Percentiles rank a stretch among this genome's conserved stretches.
phyloP scores from a whole-genome alignment of 2,329 filamentous ascomycete species.

The Trichophyton schoenleinii region DNA sequence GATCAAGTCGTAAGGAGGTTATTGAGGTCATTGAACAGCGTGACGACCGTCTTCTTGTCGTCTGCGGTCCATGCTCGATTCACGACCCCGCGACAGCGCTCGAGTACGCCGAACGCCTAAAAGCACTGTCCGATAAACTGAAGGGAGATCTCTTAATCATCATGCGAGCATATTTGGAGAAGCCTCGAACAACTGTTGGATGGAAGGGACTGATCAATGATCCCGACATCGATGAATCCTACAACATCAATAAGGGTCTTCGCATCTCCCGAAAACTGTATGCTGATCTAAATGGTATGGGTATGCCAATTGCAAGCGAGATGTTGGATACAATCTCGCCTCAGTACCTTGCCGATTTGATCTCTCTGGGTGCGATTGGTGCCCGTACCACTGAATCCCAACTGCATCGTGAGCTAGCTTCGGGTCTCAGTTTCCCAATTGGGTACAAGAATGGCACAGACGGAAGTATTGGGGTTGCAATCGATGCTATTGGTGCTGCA shows the following conservation, averaged over 20 bases:
- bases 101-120: conserved; percentile 62
- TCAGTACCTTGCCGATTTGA: conserved; percentile 85
- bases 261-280: conserved; percentile 79
- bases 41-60: conserved; percentile 59
- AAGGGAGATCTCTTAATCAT: conserved; percentile 82
- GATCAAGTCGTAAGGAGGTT: conserved; percentile 41
- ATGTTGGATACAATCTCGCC: conserved; percentile 98
- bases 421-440: conserved; percentile 88
- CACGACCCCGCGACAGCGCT: conserved; percentile 85
- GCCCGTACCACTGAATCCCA: conserved; percentile 96
- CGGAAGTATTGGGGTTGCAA: conserved; percentile 73
- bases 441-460: conserved; percentile 99
- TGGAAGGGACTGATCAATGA: conserved; percentile 99
- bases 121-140: conserved; percentile 65
- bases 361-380: conserved; percentile 85
- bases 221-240: conserved; percentile 94
- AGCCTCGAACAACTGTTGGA: conserved; percentile 91
- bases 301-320: conserved; percentile 93
- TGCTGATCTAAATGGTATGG: conserved; percentile 76
- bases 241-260: conserved; percentile 97
- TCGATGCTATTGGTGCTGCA: conserved; percentile 90
- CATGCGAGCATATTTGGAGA: conserved; percentile 97
- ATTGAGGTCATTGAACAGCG: conserved; percentile 61
- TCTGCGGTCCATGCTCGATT: conserved; percentile 92
- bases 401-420: conserved; percentile 86